Evolutionary conservation across 2,329 filamentous ascomycete genomes (phyloP), one percentile per base, ranked within the genome.

Genomic region (Arachnomyces sp.): DNA sequence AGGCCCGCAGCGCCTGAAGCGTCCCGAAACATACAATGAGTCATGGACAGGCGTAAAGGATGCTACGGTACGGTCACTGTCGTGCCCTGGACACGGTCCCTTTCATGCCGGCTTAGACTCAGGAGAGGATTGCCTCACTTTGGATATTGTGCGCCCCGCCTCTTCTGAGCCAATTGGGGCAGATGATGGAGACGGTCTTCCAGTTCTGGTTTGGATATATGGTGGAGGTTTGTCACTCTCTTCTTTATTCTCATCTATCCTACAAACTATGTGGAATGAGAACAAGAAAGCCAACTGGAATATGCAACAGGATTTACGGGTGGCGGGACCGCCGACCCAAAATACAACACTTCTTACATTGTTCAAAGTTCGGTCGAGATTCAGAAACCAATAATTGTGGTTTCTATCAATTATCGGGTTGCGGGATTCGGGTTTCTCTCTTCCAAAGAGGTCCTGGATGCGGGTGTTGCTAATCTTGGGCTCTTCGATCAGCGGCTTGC

Each of bases 321-420:
- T 5, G 21, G 21, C 9, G 21, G 21, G 21, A 25, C 21, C 21
- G 21, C 21, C 9, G 21, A 25, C 21, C 21, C 21, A 9, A 25
- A 9, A 25, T 25, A 25, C 9, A 25, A 25, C 21, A 25, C 21
- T 25, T 25, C 21, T 9, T 25, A 25, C 21, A 5, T 25, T 25
- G 21, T 25, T 25, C 21, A 25, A 25, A 25, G 9, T 9, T 25
- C 21, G 21, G 21, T 25, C 9, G 21, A 25, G 21, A 25, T 25
- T 9, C 5, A 25, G 9, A 25, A 25, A 25, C 21, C 21, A 9
- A 25, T 64, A 11, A 52, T 63, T 15, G 47, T 63, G 11, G 59
- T 63, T 2, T 54, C 59, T 0, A 38, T 57, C 31, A 63, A 63
- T 42, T 63, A 63, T 38, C 56, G 60, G 1, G 52, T 61, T 9